These are phyloP conservation scores for Diaporthe sp. DNA, from an alignment of 2,329 filamentous ascomycete species.

Conservation along the genomic window DNA sequence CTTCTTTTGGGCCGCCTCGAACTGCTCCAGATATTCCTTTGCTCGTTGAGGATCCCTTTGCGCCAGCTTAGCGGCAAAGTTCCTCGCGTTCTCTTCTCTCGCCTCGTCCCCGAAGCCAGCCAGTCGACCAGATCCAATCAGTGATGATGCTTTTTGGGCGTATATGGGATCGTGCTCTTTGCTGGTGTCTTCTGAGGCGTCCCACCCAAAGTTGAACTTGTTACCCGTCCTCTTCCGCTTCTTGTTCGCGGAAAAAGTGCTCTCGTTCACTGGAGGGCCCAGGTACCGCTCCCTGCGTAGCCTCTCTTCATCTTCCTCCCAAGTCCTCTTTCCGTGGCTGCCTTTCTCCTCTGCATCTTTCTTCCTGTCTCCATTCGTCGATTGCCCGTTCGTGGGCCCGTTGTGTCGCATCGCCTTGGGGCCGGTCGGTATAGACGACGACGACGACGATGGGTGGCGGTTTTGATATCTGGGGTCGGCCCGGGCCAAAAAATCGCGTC, in stretches of 20 bases:
- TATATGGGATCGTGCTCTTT: conserved; percentile 87
- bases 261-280: conserved; percentile 86
- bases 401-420: conserved; percentile 75
- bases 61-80: conserved; percentile 80
- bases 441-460: conserved; percentile 26
- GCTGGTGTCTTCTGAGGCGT: conserved; percentile 92
- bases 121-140: conserved; percentile 61
- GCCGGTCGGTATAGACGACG: conserved; percentile 73
- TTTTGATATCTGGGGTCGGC: conserved; percentile 42
- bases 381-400: conserved; percentile 35
- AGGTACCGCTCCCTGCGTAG: conserved; percentile 88
- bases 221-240: conserved; percentile 93
- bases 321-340: conserved; percentile 55
- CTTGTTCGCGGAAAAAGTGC: conserved; percentile 93
- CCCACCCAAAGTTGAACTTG: conserved; percentile 99
- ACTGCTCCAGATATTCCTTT: conserved; percentile 86
- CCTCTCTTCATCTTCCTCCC: conserved; percentile 78
- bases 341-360: conserved; percentile 47
- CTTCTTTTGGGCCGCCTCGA: conserved; percentile 81
- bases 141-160: conserved; percentile 74
- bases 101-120: conserved; percentile 67
- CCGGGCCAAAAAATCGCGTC: conserved; percentile 41
- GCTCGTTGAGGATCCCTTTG: conserved; percentile 71
- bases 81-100: conserved; percentile 67
- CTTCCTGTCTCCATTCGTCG: conserved; percentile 46